Evolutionary conservation across 495 filamentous ascomycete species (phyloP).

Genomic region (Aspergillus campestris): DNA sequence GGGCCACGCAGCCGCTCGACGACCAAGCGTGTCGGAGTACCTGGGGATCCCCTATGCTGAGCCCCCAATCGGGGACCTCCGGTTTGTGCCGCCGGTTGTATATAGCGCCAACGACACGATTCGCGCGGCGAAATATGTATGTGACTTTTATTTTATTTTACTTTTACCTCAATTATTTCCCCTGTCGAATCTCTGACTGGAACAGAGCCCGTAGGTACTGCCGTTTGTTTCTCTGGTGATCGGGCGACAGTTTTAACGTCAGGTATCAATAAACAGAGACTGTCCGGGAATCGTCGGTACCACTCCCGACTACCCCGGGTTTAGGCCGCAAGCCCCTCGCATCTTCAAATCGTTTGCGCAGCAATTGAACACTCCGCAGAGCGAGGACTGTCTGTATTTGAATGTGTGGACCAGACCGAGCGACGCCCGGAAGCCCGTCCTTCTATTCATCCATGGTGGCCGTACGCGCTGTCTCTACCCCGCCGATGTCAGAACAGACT

Average conservation of each 20-base stretch:
- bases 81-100: constrained; percentile 33
- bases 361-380: constrained; percentile 12
- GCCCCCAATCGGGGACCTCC: constrained; percentile 35
- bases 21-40: constrained; percentile 35
- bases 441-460: constrained; percentile 30
- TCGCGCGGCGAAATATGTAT: constrained; percentile 15
- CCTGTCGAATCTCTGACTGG: not conserved
- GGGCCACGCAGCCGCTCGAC: constrained; percentile 34
- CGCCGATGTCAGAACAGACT: not conserved
- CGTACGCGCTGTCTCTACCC: constrained; percentile 13
- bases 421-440: constrained; percentile 21
- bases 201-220: constrained; percentile 1
- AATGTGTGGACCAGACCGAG: constrained; percentile 35
- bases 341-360: constrained; percentile 21
- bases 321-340: constrained; percentile 17
- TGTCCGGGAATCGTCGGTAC: constrained; percentile 13
- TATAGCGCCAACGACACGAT: constrained; percentile 4
- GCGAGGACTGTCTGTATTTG: constrained; percentile 40
- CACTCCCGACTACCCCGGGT: constrained; percentile 15
- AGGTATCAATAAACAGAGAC: constrained; percentile 10
- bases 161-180: not conserved
- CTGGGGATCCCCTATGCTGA: constrained; percentile 42
- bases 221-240: not conserved
- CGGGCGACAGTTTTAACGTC: not conserved
- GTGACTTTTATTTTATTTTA: not conserved